phyloP scores from a whole-genome alignment of 192 early-diverging fungal species.

The Linnemannia zychae region DNA sequence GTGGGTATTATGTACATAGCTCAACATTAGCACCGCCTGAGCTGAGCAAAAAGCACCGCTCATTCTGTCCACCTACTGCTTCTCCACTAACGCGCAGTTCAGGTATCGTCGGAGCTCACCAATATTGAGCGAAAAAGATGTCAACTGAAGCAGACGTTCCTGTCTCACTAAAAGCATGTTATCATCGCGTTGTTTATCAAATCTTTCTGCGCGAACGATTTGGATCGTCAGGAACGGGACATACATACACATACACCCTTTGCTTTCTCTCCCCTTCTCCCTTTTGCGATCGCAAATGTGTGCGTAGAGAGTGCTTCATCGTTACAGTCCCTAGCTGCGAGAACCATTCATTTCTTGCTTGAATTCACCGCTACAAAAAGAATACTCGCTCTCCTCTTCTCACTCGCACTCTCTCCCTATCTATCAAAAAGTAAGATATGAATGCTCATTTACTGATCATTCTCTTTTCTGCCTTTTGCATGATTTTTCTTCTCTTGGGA shows the following conservation, averaged over 20 bases:
- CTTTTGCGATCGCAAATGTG: neutral
- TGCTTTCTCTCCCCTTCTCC: neutral
- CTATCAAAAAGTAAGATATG: neutral
- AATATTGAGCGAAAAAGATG: neutral
- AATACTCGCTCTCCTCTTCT: neutral
- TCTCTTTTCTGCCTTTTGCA: neutral
- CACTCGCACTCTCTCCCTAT: neutral
- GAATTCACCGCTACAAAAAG: neutral
- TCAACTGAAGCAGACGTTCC: neutral
- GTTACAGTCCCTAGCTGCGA: neutral
- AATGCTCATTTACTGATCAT: neutral
- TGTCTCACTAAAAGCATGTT: neutral
- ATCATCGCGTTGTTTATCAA: neutral
- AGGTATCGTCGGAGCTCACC: neutral
- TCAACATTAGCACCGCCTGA: too few relatives aligned
- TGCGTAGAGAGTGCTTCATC: neutral
- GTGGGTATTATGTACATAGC: too few relatives aligned
- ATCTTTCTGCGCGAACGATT: neutral
- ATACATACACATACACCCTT: neutral
- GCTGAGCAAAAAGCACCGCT: neutral
- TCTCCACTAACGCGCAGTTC: neutral
- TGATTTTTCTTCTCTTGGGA: neutral
- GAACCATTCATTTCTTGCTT: neutral
- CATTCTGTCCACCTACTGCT: neutral
- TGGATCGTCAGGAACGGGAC: neutral